Evolutionary conservation across 2,329 filamentous ascomycete genomes (phyloP).

Genomic region (Zalaria obscura): DNA sequence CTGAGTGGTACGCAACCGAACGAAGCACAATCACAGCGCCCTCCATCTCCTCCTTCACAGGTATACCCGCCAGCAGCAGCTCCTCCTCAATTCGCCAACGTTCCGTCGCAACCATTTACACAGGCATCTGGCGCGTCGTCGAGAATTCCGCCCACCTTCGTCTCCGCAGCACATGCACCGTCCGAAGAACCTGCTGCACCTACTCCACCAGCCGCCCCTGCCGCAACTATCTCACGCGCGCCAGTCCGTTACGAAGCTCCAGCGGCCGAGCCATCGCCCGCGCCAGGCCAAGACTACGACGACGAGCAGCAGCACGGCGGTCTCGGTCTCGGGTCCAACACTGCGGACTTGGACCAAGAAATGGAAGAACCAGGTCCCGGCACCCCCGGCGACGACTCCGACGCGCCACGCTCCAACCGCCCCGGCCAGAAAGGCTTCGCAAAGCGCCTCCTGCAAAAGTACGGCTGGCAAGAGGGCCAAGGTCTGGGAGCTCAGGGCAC

Average conservation of each 20-base stretch:
- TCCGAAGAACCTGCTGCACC: neutral
- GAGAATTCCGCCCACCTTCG: conserved; percentile 8
- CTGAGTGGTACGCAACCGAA: conserved; percentile 26
- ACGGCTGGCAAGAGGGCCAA: conserved; percentile 80
- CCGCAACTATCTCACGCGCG: conserved; percentile 59
- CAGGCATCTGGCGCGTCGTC: conserved; percentile 9
- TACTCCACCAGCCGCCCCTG: conserved; percentile 9
- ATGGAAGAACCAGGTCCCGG: conserved; percentile 13
- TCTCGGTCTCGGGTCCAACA: neutral
- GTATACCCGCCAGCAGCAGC: neutral
- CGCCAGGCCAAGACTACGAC: conserved; percentile 29
- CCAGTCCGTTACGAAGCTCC: conserved; percentile 59
- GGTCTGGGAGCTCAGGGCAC: conserved; percentile 71
- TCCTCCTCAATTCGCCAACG: neutral
- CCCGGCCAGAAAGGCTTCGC: conserved; percentile 79
- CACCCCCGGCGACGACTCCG: conserved; percentile 12
- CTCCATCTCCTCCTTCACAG: conserved; percentile 3
- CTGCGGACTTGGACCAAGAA: conserved; percentile 11
- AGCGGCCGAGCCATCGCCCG: conserved; percentile 8
- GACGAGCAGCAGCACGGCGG: conserved; percentile 2
- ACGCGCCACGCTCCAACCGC: conserved; percentile 42
- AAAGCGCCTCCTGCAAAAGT: conserved; percentile 78
- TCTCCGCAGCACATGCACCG: conserved; percentile 16
- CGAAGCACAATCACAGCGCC: neutral
- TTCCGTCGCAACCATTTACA: conserved; percentile 18